Evolutionary conservation across 352 stramenopile species (phyloP).

Genomic region (Globisporangium parvum): DNA sequence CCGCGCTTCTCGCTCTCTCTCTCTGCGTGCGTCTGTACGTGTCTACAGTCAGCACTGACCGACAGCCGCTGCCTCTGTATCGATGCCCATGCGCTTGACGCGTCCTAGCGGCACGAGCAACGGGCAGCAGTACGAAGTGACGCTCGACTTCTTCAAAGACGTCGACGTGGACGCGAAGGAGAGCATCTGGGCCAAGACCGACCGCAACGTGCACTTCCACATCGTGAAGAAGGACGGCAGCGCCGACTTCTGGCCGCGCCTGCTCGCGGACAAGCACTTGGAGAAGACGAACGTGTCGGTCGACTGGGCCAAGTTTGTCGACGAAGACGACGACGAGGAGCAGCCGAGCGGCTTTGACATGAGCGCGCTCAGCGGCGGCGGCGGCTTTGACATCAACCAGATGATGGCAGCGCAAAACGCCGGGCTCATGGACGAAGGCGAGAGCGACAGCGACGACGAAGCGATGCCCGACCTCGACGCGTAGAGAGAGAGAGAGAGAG

Average conservation of each 20-base stretch:
- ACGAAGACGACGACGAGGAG: constrained; percentile 95
- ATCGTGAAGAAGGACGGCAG: constrained; percentile 94
- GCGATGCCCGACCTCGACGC: constrained; percentile 83
- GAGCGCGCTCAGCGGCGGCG: constrained; percentile 77
- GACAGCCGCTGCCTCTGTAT: background rate
- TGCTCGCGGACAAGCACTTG: constrained; percentile 94
- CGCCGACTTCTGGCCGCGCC: constrained; percentile 93
- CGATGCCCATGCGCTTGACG: background rate
- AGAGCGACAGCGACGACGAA: constrained; percentile 73
- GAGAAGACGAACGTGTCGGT: constrained; percentile 97
- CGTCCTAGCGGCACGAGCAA: constrained; percentile 82
- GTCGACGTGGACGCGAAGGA: constrained; percentile 86
- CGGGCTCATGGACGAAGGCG: constrained; percentile 58
- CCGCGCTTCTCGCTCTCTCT: background rate
- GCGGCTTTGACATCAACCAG: constrained; percentile 94
- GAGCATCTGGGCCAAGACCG: constrained; percentile 94
- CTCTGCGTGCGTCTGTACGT: background rate
- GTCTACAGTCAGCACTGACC: background rate
- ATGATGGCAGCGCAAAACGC: constrained; percentile 89
- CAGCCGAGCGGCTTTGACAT: constrained; percentile 74
- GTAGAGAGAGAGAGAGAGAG: constrained; percentile 4
- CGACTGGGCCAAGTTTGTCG: constrained; percentile 96
- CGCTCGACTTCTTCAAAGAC: constrained; percentile 94
- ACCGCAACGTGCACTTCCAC: constrained; percentile 94
- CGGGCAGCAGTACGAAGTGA: constrained; percentile 91